Evolutionary conservation across 2,329 filamentous ascomycete genomes (phyloP), one percentile per base, ranked within the genome.

Genomic region (Nectriaceae sp.): DNA sequence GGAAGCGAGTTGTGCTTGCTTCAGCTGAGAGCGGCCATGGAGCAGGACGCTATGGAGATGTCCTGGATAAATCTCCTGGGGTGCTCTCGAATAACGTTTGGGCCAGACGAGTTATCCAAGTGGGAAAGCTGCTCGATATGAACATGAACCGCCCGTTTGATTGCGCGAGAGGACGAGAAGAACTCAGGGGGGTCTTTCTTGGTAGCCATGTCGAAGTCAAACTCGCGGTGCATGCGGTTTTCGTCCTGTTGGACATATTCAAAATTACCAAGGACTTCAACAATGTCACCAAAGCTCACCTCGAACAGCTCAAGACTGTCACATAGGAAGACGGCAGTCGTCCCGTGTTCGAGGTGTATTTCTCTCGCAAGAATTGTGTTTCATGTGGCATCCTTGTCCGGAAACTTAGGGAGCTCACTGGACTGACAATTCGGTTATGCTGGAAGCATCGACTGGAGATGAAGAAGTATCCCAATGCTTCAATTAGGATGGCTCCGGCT

Each of bases 121-220:
- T 74, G 2, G 66, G 63, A 2, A 49, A 44, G 4, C 21, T 63
- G 0, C 53, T 74, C 3, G 63, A 59, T 0, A 13, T 72, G n/a
- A 52, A 52, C 2, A 62, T 71, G 50, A 44, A 43, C 4, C 47
- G 64, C 0, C 58, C 62, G 0, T 72, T 61, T 16, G 71, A 72
- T 29, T 40, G 26, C 1, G 38, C 38, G 0, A 33, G 29, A 10
- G 46, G 33, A 8, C 29, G 10, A n/a, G 22, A 42, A 3, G 29
- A 43, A 16, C 46, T 46, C 21, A 46, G 41, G 8, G 66, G 69
- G 4, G 50, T 65, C 11, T 69, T 67, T 36, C 57, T 60, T 1
- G 68, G 66, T 0, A 62, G 66, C 0, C 72, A 75, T 19, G 66
- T 70, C 1, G 72, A 75, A 48, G 68, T 70, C 15, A 75, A 75